Evolutionary conservation across 176 grass and related monocot genomes (phyloP).

Genomic region (Raddia guianensis): DNA sequence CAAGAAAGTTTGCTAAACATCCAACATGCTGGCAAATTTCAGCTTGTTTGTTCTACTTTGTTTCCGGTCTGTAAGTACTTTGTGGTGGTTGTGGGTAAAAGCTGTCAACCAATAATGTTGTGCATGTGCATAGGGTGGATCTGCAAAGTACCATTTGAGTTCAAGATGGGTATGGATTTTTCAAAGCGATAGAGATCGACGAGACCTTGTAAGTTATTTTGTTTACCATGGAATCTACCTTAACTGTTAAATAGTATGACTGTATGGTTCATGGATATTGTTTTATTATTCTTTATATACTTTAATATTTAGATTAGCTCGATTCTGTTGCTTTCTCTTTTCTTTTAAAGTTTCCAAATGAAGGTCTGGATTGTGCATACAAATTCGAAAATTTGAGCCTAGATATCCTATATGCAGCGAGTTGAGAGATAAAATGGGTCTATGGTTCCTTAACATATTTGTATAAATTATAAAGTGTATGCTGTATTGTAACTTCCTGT

Average conservation of each 20-base stretch:
- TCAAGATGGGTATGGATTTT: slow-evolving; percentile 93
- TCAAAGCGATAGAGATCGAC: slow-evolving; percentile 95
- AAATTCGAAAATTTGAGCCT: background rate
- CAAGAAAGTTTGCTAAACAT: slow-evolving; percentile 28
- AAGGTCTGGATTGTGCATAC: background rate
- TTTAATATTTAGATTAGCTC: slow-evolving; percentile 27
- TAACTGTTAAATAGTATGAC: background rate
- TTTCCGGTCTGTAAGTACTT: slow-evolving; percentile 27
- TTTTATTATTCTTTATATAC: background rate
- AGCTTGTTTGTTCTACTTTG: slow-evolving; percentile 13
- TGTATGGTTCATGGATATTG: background rate
- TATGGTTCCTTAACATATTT: slow-evolving; percentile 33
- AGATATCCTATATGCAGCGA: background rate
- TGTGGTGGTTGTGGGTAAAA: slow-evolving; percentile 18
- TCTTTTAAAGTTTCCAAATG: background rate
- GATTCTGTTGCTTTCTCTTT: slow-evolving; percentile 5
- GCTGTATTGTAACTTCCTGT: background rate
- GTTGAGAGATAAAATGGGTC: background rate
- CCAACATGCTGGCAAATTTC: slow-evolving; percentile 1
- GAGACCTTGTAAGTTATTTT: slow-evolving; percentile 88
- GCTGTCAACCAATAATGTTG: slow-evolving; percentile 24
- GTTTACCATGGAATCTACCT: slow-evolving; percentile 9
- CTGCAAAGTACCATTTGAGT: slow-evolving; percentile 86
- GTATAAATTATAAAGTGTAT: slow-evolving; percentile 7
- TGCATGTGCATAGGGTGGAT: slow-evolving; percentile 75